Base-by-base conservation (phyloP, 176 grass and related monocot genomes). In the Juncus inflexus region DNA sequence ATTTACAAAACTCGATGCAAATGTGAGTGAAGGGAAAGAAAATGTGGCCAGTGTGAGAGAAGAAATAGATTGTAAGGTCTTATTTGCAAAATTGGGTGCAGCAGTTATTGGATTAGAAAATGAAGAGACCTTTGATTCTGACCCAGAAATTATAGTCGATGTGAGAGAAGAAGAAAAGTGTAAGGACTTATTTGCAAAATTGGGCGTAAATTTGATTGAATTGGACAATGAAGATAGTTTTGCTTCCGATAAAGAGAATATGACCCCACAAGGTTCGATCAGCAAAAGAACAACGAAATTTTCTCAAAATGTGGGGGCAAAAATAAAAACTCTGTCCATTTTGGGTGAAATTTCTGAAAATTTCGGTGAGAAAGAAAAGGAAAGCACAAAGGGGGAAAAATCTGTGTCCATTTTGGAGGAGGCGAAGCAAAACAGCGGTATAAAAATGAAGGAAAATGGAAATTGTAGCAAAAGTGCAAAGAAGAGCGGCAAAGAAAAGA, bases 161-260 rank as follows among this genome's bases (percentile, higher is more conserved):
- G 43, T 47, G 43, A 12, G 51, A 61, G 73, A 74, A 72, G 68
- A 63, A 55, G 69, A 45, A 53, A 51, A 12, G 49, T 62, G 12
- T 65, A 66, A 49, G 7, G 66, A 36, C 75, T 59, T 82, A 66
- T 76, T 84, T 79, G 81, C 78, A 68, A 82, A 70, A 73, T 74
- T 72, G 52, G 54, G 73, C 77, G 66, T 35, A 6, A 61, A 66
- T 77, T 75, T 39, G 59, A 70, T 28, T 49, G 72, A 84, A 66
- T 9, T 6, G 41, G 78, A 52, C 54, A 72, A 80, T 43, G 64
- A 89, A 79, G 76, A 74, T 19, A 67, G 3, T 67, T 78, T 65
- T 69, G 28, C 40, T 75, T 38, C 73, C 12, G 79, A 83, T 69
- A 81, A 81, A 68, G 82, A 95, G 70, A 85, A 83, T 61, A 62